Base-by-base conservation (phyloP, 192 early-diverging fungal genomes). In the Podila clonocystis region DNA sequence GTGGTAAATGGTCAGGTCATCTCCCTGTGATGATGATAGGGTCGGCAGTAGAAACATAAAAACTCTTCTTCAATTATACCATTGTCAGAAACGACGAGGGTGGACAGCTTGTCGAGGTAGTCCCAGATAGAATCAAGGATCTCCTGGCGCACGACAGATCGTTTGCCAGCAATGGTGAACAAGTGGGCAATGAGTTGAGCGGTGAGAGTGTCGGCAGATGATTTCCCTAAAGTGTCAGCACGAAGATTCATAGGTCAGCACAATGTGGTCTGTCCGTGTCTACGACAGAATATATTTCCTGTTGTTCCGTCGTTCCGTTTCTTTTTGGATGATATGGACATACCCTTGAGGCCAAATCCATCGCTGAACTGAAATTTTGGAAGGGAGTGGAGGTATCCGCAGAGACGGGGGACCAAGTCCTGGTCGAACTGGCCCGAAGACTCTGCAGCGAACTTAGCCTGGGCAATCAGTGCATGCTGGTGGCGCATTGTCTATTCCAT, bases 361-460 rank as follows among this genome's bases (percentile, higher is more conserved):
- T 80, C 77, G 30, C 67, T 80, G 67, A 80, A 80, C 28, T 73
- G 70, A 29, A 67, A 80, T 36, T 80, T 73, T 34, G 67, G 17
- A 9, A 80, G 67, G 4, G 77, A 80, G 71, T 80, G 71, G 22
- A 80, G 70, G 49, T 80, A 80, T 26, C 77, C 71, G 8, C 62
- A 80, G 22, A 80, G 71, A 29, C 77, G 77, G n/a, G 77, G 77
- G 26, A 80, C 77, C 15, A 80, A 62, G 49, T 80, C 77, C 5
- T 73, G 59, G 36, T 80, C 77, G 65, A 80, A 80, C 70, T 73
- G 71, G 29, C 77, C 77, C 28, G 71, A 69, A n/a, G 77, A 80
- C 48, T 80, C 77, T 50, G 77, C 77, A 5, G 77, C 77, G 20
- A 80, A 80, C 67, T 69, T 80, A 48, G 77, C 77, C 59, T 80